Conservation (phyloP, 169 alveolate species). For the Cryptosporidium canis region DNA sequence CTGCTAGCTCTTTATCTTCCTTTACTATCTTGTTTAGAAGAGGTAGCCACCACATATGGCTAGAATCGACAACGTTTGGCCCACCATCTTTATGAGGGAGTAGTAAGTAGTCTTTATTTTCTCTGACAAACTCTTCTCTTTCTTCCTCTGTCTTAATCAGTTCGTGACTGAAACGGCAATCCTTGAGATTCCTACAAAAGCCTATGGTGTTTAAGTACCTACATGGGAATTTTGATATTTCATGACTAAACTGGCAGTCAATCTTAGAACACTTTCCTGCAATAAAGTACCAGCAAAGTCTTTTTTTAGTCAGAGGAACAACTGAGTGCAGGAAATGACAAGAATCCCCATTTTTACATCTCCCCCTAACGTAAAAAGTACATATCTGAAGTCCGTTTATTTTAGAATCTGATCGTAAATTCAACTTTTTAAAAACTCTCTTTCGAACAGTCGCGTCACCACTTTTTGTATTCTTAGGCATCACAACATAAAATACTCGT, state of each 20-base stretch:
- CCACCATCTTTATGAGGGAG: slow-evolving; percentile 66
- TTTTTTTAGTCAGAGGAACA: slow-evolving; percentile 40
- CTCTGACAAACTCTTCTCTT: slow-evolving; percentile 64
- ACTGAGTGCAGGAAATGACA: slow-evolving; percentile 36
- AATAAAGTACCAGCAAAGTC: slow-evolving; percentile 55
- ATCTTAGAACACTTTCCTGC: slow-evolving; percentile 56
- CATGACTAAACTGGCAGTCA: slow-evolving; percentile 67
- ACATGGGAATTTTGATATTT: slow-evolving; percentile 59
- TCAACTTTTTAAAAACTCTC: background rate
- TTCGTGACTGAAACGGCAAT: slow-evolving; percentile 60
- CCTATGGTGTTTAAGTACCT: slow-evolving; percentile 63
- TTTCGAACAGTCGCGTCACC: background rate
- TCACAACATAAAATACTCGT: background rate
- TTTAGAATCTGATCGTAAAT: background rate
- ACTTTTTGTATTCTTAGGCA: background rate
- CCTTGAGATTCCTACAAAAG: slow-evolving; percentile 52
- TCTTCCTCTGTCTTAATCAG: slow-evolving; percentile 16
- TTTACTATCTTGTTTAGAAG: slow-evolving; percentile 23
- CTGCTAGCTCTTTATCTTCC: slow-evolving; percentile 23
- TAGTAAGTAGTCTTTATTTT: slow-evolving; percentile 49
- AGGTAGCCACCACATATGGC: slow-evolving; percentile 67
- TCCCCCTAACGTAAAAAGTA: slow-evolving; percentile 39
- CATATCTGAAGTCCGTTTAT: slow-evolving; percentile 21
- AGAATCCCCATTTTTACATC: slow-evolving; percentile 41
- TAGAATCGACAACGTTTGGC: slow-evolving; percentile 8